phyloP scores from a whole-genome alignment of 176 grass and related monocot species.

The Areca catechu region DNA sequence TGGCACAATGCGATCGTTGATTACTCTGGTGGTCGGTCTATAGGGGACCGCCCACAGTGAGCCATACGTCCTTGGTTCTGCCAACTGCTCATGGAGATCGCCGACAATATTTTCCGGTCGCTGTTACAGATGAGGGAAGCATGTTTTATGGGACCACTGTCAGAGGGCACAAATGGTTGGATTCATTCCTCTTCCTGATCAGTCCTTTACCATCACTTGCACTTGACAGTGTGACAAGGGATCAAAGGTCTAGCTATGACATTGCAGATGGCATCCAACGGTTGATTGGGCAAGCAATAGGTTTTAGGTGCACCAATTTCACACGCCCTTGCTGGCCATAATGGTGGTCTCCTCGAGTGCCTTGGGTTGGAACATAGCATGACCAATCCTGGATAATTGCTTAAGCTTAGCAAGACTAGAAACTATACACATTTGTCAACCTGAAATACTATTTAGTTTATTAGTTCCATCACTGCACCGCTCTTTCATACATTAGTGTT shows the following conservation, averaged over 20 bases:
- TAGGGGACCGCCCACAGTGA: slow-evolving; percentile 6
- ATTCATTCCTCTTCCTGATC: slow-evolving; percentile 13
- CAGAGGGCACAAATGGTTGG: slow-evolving; percentile 2
- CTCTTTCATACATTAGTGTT: too few species aligned
- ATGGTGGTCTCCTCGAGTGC: neutral
- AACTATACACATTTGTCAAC: too few species aligned
- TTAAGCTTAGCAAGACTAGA: too few species aligned
- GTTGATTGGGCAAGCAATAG: neutral
- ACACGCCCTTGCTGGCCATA: slow-evolving; percentile 1
- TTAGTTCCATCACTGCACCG: too few species aligned
- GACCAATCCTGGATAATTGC: too few species aligned
- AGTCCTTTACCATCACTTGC: slow-evolving; percentile 1
- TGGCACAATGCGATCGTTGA: neutral
- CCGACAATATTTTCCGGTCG: neutral
- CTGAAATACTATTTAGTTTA: too few species aligned
- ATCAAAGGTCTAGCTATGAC: too few species aligned
- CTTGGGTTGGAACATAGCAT: too few species aligned
- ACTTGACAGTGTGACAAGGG: neutral
- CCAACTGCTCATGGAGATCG: neutral
- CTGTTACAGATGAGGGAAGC: neutral
- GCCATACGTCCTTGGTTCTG: slow-evolving; percentile 6
- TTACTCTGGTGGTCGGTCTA: neutral
- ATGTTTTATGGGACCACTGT: slow-evolving; percentile 15
- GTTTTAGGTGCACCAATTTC: slow-evolving; percentile 10
- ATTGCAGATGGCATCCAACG: neutral